Base-by-base conservation (phyloP, 2,329 filamentous ascomycete genomes). In the Aureobasidium melanogenum region DNA sequence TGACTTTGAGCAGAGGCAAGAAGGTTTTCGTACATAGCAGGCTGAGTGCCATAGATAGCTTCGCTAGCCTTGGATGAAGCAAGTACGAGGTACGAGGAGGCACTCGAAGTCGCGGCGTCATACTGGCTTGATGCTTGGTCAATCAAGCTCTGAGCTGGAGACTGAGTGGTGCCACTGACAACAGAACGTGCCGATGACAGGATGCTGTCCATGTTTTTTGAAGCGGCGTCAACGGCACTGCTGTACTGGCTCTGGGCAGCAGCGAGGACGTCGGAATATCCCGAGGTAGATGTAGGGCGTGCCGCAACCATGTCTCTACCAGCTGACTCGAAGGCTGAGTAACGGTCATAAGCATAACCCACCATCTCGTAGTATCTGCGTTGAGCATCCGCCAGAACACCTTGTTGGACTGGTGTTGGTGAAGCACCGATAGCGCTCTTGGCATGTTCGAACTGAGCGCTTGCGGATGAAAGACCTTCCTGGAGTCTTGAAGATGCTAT, bases 311-410 rank as follows among this genome's bases (percentile, higher is more conserved):
- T 88, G 38, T 82, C 84, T 10, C 88, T 90, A 8, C 88, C 89
- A 5, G 86, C 85, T 14, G 80, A 80, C 2, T 94, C 66, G 68
- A 94, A 93, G 54, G 87, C 86, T 5, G 86, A 85, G 72, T 94
- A 94, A 39, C 87, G 84, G 46, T 86, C 89, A 68, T 95, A 88
- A 0, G 91, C 90, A 47, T 90, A 73, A 30, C 90, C 90, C 26
- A 94, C 74, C 12, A 87, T 89, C 65, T 90, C 87, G 67, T 91
- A 92, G 73, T 93, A 93, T 62, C 87, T 76, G 80, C 86, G 70
- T 79, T 84, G 70, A 76, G 83, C 75, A 79, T 82, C 78, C 75
- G 86, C 73, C 76, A 86, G 63, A 72, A 81, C 72, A 70, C 78
- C 72, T 67, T 84, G 65, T 74, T 84, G 65, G 71, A 79, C 76